Evolutionary conservation across 2,329 filamentous ascomycete genomes (phyloP).

Genomic region (Xylogone sp.): DNA sequence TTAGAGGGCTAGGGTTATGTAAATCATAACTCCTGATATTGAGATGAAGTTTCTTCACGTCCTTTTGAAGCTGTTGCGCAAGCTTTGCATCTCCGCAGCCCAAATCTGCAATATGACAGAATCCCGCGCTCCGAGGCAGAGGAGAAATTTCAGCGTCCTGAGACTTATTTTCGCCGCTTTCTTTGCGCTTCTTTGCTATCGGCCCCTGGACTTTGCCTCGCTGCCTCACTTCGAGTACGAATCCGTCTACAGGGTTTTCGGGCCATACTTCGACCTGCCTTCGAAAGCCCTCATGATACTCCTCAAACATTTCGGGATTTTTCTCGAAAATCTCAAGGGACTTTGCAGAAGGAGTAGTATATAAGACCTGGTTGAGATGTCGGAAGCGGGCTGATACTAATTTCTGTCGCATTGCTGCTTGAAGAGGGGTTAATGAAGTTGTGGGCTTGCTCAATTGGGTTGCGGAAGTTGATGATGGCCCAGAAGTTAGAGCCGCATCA

Average conservation of each 20-base stretch:
- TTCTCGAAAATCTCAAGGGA: conserved; percentile 79
- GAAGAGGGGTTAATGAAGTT: conserved; percentile 80
- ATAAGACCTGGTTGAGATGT: conserved; percentile 93
- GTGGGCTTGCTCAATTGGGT: conserved; percentile 30
- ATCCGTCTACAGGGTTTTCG: conserved; percentile 89
- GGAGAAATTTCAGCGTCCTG: conserved; percentile 33
- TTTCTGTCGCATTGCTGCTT: conserved; percentile 92
- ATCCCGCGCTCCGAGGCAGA: conserved; percentile 68
- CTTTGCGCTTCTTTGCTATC: conserved; percentile 16
- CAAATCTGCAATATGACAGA: conserved; percentile 81
- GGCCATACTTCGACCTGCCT: conserved; percentile 96
- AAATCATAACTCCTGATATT: conserved; percentile 84
- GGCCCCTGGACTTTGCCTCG: conserved; percentile 53
- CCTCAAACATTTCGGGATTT: conserved; percentile 88
- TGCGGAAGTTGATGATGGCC: conserved; percentile 34
- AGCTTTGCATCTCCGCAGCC: conserved; percentile 91
- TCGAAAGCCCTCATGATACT: conserved; percentile 95
- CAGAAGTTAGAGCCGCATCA: neutral
- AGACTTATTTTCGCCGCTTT: conserved; percentile 11
- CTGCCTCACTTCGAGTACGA: conserved; percentile 66
- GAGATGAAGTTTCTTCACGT: conserved; percentile 64
- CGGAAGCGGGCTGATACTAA: conserved; percentile 93
- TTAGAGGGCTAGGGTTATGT: conserved; percentile 68
- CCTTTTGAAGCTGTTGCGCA: conserved; percentile 61
- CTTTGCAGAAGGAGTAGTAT: conserved; percentile 82